Conservation (phyloP, 805 yeast species). For the Metschnikowia vanudenii region DNA sequence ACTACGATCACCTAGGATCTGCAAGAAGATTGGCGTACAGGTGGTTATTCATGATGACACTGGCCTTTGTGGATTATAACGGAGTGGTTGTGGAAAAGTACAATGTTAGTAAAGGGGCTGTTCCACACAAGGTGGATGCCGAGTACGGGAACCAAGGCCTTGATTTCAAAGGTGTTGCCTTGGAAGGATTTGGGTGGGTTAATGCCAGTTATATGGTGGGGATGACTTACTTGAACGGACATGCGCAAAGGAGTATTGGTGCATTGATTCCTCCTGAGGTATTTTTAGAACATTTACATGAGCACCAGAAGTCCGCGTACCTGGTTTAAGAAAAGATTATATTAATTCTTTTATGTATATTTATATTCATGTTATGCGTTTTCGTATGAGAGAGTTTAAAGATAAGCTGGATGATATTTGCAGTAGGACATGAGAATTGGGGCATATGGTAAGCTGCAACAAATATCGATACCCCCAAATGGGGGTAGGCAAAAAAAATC, state of each 20-base stretch:
- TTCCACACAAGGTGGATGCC: slow-evolving; percentile 90
- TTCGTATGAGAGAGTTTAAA: too few relatives aligned
- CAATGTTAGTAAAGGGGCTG: slow-evolving; percentile 77
- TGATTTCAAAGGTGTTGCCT: slow-evolving; percentile 87
- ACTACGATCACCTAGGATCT: slow-evolving; percentile 65
- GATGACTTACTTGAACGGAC: slow-evolving; percentile 58
- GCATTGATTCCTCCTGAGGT: slow-evolving; percentile 70
- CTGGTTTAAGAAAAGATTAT: neutral
- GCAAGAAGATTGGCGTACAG: slow-evolving; percentile 75
- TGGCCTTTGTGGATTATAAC: slow-evolving; percentile 86
- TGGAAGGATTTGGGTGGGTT: slow-evolving; percentile 98
- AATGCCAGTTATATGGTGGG: slow-evolving; percentile 83
- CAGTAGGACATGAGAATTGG: too few relatives aligned
- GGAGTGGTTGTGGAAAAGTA: slow-evolving; percentile 96
- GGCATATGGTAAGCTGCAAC: too few relatives aligned
- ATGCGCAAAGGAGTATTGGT: slow-evolving; percentile 75
- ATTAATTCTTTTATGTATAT: too few relatives aligned
- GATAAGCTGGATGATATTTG: too few relatives aligned
- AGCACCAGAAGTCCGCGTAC: slow-evolving; percentile 9
- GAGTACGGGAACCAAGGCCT: slow-evolving; percentile 97
- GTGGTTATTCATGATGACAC: slow-evolving; percentile 88
- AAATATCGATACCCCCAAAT: too few relatives aligned
- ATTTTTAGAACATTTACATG: slow-evolving; percentile 48
- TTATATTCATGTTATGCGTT: too few relatives aligned
- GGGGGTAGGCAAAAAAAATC: too few relatives aligned